Conservation (phyloP, 352 stramenopile genomes). For the Nothophytophthora sp. region DNA sequence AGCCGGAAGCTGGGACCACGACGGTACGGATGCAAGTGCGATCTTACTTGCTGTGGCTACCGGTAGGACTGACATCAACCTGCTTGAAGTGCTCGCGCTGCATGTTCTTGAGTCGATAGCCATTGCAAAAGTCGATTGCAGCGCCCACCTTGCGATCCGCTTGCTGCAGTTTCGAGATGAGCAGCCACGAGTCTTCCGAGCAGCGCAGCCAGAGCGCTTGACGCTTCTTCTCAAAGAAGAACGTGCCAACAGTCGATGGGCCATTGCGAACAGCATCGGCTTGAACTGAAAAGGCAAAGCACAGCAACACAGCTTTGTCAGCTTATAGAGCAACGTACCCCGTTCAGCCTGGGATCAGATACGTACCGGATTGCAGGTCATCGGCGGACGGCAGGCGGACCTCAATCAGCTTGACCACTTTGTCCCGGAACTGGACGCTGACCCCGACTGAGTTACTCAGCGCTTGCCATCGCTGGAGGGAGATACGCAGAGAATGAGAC, state of each 20-base stretch:
- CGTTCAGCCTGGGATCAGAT: not conserved
- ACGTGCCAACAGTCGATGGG: constrained; percentile 30
- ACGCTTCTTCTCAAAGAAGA: constrained; percentile 78
- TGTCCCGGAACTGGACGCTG: constrained; percentile 60
- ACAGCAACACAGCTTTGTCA: not conserved
- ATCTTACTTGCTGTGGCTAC: constrained; percentile 27
- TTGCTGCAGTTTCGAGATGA: constrained; percentile 72
- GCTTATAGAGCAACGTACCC: not conserved
- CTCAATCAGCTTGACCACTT: constrained; percentile 71
- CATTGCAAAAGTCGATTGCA: constrained; percentile 82
- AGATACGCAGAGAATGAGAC: too few species aligned
- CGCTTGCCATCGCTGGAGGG: constrained; percentile 77
- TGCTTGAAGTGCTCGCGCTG: constrained; percentile 48
- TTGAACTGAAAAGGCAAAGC: constrained; percentile 17
- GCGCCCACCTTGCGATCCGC: constrained; percentile 61
- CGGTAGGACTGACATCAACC: constrained; percentile 5
- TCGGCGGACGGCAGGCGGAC: constrained; percentile 42
- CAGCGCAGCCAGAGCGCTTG: constrained; percentile 77
- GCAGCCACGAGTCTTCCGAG: constrained; percentile 49
- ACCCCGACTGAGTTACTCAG: constrained; percentile 77
- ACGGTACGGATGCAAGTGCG: too few species aligned
- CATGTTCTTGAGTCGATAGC: constrained; percentile 68
- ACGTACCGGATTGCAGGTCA: constrained; percentile 45
- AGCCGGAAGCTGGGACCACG: too few species aligned
- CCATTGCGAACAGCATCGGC: constrained; percentile 13